Conservation (phyloP, 2,329 filamentous ascomycete genomes). For the Epichloe sibirici region DNA sequence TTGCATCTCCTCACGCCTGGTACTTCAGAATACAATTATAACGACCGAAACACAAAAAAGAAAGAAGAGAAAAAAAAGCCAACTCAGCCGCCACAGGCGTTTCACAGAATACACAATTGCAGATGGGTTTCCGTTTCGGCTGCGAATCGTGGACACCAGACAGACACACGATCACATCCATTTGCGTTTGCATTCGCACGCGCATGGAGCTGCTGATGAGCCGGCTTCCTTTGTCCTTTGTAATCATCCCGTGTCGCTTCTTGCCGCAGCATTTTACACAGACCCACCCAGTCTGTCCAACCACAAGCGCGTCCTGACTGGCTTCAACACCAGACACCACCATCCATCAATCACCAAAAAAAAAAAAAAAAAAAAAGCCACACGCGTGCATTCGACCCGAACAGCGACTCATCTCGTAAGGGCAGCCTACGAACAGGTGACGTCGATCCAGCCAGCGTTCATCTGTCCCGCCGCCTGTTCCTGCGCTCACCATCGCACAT, state of each 20-base stretch:
- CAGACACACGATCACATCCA: background rate
- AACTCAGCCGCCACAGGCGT: no score
- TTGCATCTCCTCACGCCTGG: background rate
- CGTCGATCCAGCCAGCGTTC: slow-evolving; percentile 1
- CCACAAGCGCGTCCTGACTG: slow-evolving; percentile 3
- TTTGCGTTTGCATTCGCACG: background rate
- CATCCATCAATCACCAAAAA: background rate
- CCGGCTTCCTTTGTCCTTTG: no score
- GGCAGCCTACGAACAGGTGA: slow-evolving; percentile 4
- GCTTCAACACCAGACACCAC: slow-evolving; percentile 1
- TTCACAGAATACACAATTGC: background rate
- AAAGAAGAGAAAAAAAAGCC: background rate
- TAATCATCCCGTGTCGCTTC: no score
- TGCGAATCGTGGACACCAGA: background rate
- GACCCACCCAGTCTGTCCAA: slow-evolving; percentile 3
- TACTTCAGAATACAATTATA: no score
- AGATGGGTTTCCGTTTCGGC: no score
- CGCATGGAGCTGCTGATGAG: background rate
- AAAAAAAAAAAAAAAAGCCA: slow-evolving; percentile 3
- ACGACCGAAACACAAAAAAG: background rate
- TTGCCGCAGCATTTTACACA: background rate
- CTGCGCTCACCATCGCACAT: background rate
- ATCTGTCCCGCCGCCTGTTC: background rate
- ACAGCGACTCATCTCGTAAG: background rate
- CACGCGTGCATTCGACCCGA: slow-evolving; percentile 4